Base-by-base conservation (phyloP, 2,329 filamentous ascomycete genomes). In the Aspergillus persii region DNA sequence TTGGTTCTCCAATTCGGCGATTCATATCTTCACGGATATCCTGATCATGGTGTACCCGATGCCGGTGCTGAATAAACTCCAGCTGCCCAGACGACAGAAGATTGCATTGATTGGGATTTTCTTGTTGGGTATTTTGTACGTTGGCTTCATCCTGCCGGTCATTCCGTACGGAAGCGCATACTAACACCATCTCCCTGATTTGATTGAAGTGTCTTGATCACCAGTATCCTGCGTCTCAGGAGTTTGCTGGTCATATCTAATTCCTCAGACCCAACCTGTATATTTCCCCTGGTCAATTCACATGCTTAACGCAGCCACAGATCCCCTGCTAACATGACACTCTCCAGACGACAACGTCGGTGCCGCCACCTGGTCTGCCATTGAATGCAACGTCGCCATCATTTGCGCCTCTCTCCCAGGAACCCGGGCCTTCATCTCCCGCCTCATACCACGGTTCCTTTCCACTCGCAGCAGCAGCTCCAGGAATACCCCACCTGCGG, bases 1-100 rank as follows among this genome's bases (percentile, higher is more conserved):
- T 51, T 80, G 78, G 78, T 78, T 76, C 48, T 74, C 75, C 9
- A 80, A 78, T 55, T 74, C 77, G 0, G 74, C 66, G 2, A 74
- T 79, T 50, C 76, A 76, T 39, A 79, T 80, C 36, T 52, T 71
- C 4, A 79, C 77, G 11, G 77, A 80, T 64, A 52, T 79, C 30
- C 55, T 77, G 30, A 77, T 80, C 33, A 66, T 80, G 9, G 52
- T 73, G 3, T 68, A 76, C 8, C 78, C 78, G 1, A 77, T 79
- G 72, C 77, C 74, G 0, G 71, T 76, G 2, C 72, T 80, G 11
- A 74, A 69, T n/a, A 67, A 67, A 0, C 67, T 80, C 11, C 73
- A 79, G 52, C 66, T 80, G 33, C 75, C 76, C 1, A 68, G 51
- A 15, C 64, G 68, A 29, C 77, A 79, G 58, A 80, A 78, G 60